phyloP scores from a whole-genome alignment of 2,329 filamentous ascomycete species.

The Diatrype stigma region DNA sequence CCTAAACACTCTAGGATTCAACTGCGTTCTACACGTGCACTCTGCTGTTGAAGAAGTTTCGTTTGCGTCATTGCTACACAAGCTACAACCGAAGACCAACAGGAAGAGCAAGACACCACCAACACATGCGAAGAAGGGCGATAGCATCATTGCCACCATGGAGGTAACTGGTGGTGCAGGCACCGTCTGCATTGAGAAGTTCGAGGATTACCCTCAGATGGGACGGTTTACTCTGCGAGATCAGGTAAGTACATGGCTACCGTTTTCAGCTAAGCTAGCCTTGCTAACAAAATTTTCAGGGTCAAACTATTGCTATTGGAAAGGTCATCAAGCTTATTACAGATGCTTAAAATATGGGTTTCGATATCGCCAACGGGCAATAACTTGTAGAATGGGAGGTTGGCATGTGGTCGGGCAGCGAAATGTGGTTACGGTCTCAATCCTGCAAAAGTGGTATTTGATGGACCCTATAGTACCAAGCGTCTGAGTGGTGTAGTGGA shows the following conservation, averaged over 20 bases:
- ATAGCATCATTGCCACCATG: constrained; percentile 86
- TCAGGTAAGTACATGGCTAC: constrained; percentile 53
- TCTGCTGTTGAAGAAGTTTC: constrained; percentile 97
- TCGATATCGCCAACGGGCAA: too few species aligned
- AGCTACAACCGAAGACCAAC: constrained; percentile 89
- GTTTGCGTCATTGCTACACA: constrained; percentile 82
- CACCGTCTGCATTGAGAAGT: constrained; percentile 86
- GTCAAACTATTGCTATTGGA: constrained; percentile 98
- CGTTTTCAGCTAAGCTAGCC: neutral
- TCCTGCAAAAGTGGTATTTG: neutral
- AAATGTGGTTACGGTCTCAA: neutral
- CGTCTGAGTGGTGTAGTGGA: neutral
- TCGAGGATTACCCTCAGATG: constrained; percentile 93
- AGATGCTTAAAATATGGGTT: constrained; percentile 18
- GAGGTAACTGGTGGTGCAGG: constrained; percentile 82
- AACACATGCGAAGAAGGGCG: constrained; percentile 77
- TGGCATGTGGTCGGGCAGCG: neutral
- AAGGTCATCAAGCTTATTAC: constrained; percentile 89
- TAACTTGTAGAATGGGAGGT: too few species aligned
- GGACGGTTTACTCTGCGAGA: constrained; percentile 87
- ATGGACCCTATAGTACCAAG: neutral
- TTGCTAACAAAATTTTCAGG: constrained; percentile 50
- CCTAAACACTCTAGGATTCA: constrained; percentile 55
- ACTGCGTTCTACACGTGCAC: constrained; percentile 96
- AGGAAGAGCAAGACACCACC: constrained; percentile 92